Evolutionary conservation across 305 asterid genomes (phyloP), one percentile per base, ranked within the genome.

Genomic region (Rubia peregrina): DNA sequence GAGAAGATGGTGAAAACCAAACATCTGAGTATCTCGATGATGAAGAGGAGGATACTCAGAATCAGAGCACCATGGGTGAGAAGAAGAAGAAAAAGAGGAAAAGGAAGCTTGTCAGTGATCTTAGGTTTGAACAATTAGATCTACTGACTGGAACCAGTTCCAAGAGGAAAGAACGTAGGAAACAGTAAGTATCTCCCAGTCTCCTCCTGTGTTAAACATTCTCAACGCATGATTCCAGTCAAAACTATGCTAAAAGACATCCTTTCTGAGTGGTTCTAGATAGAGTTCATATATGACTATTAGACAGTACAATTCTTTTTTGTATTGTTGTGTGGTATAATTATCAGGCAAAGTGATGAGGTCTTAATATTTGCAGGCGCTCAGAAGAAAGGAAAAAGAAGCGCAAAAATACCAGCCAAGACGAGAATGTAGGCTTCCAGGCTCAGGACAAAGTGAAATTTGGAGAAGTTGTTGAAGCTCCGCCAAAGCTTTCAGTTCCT

Each of bases 401-500:
- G 80, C 80, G 80, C 69, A 86, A 86, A 65, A 76, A 63, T 57
- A 71, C 56, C 60, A 81, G 41, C 68, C 67, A 67, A 21, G 91
- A 82, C n/a, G 93, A 85, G 51, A 80, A 83, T 30, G 38, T 63
- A 51, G 90, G 80, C 41, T 94, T 87, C 70, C 88, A 77, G 12
- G 88, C 88, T 69, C 87, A 53, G 10, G 99, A 94, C 72, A 51
- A 83, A 61, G 85, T 94, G 53, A 85, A 81, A 73, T 94, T 94
- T 72, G 99, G 99, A 62, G 99, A 94, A 21, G 82, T 94, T 55
- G 98, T 94, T 62, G 67, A 76, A 83, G 99, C 97, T 41, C 99
- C 99, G 13, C 99, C 96, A 0, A 94, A 94, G 86, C 79, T 93
- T 84, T 68, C 78, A 9, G 80, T 89, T 71, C 97, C 99, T 36